Evolutionary conservation across 768 basidiomycete species (phyloP), one percentile per base, ranked within the genome.

Genomic region (Lactifluus subvellereus): DNA sequence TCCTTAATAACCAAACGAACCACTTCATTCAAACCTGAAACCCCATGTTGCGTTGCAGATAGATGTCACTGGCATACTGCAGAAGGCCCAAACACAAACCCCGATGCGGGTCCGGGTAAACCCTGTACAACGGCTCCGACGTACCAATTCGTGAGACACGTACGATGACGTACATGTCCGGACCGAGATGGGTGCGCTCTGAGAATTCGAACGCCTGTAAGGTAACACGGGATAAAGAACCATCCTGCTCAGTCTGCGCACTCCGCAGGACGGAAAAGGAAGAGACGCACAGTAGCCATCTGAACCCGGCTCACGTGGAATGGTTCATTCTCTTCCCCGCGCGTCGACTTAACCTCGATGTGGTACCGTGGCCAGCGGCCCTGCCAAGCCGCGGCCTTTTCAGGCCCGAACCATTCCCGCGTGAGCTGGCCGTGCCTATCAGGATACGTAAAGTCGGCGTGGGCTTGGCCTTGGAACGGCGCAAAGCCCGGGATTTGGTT

Each of bases 311-410:
- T 72, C 66, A 72, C 68, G 54, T 71, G 69, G 58, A 73, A 73
- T 14, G 68, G 62, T 10, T 67, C 66, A 11, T 38, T 30, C 32
- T 54, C 62, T 13, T 60, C 40, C 13, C 63, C 55, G 2, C 63
- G 57, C 32, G 72, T 71, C 2, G 72, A 57, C 62, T 73, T 73
- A 54, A 73, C 71, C 57, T 73, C 72, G 22, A 73, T 61, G 49
- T 73, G 62, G 55, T 71, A 73, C 30, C 49, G 63, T 8, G 72
- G 72, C 69, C 71, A 70, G 10, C 43, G 59, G 16, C 52, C 66
- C 1, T 57, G 58, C 71, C 70, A 72, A n/a, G 8, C 11, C 1
- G 66, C 35, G 18, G 32, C 54, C 38, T 60, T 58, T 51, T 62
- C 63, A 6, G 59, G 42, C 4, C 71, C 69, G 22, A 64, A 67